Percentiles rank a stretch among this genome's conserved stretches.
Conservation (phyloP, 2,329 filamentous ascomycete species). For the Diaporthe capsici region DNA sequence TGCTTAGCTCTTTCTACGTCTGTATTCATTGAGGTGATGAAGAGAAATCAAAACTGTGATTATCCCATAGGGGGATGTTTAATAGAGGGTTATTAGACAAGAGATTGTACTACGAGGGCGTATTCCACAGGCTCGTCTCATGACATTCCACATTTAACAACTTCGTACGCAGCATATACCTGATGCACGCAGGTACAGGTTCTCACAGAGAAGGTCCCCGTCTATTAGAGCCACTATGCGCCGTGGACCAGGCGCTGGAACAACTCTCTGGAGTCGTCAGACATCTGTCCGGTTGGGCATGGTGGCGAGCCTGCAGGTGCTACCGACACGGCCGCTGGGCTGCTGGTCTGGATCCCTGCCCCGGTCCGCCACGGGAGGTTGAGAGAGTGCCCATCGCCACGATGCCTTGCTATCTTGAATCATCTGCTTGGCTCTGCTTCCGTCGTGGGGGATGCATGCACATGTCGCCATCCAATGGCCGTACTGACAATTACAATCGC, state of each 20-base stretch:
- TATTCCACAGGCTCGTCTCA: background rate
- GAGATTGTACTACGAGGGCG: background rate
- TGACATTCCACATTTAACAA: background rate
- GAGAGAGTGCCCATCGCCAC: background rate
- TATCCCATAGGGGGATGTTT: background rate
- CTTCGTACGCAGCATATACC: background rate
- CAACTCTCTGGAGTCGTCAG: background rate
- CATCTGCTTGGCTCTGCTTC: background rate
- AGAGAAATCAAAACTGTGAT: background rate
- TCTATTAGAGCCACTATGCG: background rate
- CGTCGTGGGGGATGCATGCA: background rate
- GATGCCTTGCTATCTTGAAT: background rate
- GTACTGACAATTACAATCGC: background rate
- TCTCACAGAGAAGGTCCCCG: background rate
- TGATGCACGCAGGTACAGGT: background rate
- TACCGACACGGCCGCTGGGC: background rate
- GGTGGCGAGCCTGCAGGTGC: background rate
- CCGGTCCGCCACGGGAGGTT: too few species aligned
- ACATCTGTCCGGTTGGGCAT: background rate
- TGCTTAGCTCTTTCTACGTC: background rate
- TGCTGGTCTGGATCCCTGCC: background rate
- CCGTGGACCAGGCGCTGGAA: background rate
- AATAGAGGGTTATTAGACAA: background rate
- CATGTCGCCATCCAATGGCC: background rate
- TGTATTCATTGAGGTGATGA: background rate